Base-by-base conservation (phyloP, 495 filamentous ascomycete species). In the Hapsidospora chrysogenum region DNA sequence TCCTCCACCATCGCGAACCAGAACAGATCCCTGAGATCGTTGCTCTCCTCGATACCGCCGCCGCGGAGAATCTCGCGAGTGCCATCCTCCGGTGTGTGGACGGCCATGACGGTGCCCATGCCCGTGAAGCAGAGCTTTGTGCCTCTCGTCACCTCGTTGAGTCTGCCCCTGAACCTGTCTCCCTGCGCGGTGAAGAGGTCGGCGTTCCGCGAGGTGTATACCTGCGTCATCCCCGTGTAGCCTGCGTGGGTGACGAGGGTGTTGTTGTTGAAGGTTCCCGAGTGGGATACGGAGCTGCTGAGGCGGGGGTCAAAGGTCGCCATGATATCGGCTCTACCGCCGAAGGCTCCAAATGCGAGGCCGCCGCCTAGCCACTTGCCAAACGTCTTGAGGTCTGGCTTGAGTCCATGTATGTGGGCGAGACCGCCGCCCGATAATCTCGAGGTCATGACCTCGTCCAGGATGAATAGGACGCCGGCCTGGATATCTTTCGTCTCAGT, bases 211-310 rank as follows among this genome's bases (percentile, higher is more conserved):
- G 60, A 48, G 17, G 57, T 62, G 39, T 57, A 66, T 1, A 70
- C 46, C 21, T 55, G 31, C 7, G 41, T 36, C 9, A 72, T 42
- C 3, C 56, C 71, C 5, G 50, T 51, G 36, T 52, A 56, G 4
- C 70, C 74, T 4, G 60, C 68, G 18, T 51, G 54, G 68, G 77
- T 76, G 1, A 63, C 61, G 9, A 78, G 44, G 1, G 64, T 61
- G 41, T 79, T 79, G 41, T 79, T 80, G 35, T 80, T 78, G 44
- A 76, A 80, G 0, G 75, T 80, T 0, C 76, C 75, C 0, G 72
- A 66, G 39, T 80, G 76, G 30, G 52, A 36, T 20, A 63, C 37
- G 25, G 47, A 26, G 16, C 44, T 40, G 8, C 30, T 13, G 9
- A 39, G 37, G 1, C 53, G 37, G 4, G 70, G 70, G 41, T 77